Percentiles rank a stretch among this genome's conserved stretches.
phyloP scores from a whole-genome alignment of 2,329 filamentous ascomycete species.

The Phaeophleospora eucalypticola region DNA sequence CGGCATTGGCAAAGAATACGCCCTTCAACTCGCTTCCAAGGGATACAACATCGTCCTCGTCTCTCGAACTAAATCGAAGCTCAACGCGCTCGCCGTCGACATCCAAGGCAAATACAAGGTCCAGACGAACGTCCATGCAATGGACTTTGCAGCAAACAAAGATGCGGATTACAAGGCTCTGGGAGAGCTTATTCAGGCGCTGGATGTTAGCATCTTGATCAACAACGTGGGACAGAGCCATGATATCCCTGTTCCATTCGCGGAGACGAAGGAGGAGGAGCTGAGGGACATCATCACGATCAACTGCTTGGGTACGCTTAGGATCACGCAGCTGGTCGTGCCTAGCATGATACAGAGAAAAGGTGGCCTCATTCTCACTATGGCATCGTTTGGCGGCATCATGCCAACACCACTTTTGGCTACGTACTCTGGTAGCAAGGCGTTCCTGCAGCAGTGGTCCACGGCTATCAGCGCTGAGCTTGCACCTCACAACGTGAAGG shows the following conservation, averaged over 20 bases:
- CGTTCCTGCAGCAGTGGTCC: constrained; percentile 96
- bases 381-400: constrained; percentile 94
- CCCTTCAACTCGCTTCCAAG: constrained; percentile 79
- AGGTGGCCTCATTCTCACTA: constrained; percentile 85
- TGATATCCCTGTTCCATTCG: constrained; percentile 84
- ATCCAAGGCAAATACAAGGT: constrained; percentile 68
- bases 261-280: constrained; percentile 72
- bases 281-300: constrained; percentile 88
- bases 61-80: constrained; percentile 91
- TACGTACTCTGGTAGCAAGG: constrained; percentile 96
- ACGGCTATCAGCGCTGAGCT: constrained; percentile 80
- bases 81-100: constrained; percentile 70
- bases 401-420: constrained; percentile 87
- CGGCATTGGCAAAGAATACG: constrained; percentile 94
- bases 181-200: constrained; percentile 58
- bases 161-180: constrained; percentile 76
- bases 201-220: constrained; percentile 78
- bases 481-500: constrained; percentile 72
- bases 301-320: constrained; percentile 88
- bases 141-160: constrained; percentile 83
- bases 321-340: constrained; percentile 78
- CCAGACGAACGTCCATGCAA: constrained; percentile 73
- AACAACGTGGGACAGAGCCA: constrained; percentile 98
- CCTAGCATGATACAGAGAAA: constrained; percentile 81
- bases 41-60: constrained; percentile 95